Percentiles rank a stretch among this genome's conserved stretches.
Evolutionary conservation across 805 yeast genomes (phyloP).

Genomic region (Komagataella pastoris): DNA sequence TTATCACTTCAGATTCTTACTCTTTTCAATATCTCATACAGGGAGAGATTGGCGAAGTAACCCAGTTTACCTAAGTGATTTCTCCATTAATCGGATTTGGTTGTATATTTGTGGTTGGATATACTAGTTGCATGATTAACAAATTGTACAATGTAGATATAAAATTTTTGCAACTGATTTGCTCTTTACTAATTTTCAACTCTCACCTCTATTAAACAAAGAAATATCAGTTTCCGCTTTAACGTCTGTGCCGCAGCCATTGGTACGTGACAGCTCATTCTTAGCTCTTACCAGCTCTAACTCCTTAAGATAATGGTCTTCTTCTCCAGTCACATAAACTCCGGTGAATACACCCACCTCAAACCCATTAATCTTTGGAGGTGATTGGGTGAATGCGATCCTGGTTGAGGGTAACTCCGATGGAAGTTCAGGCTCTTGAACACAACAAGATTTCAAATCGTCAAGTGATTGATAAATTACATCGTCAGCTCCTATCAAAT

Average conservation of each 20-base stretch:
- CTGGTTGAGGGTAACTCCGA: conserved; percentile 21
- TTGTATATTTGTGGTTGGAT: background rate
- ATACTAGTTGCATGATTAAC: background rate
- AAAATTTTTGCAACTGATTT: background rate
- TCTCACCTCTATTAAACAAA: conserved; percentile 42
- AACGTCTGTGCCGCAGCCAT: conserved; percentile 42
- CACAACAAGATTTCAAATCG: conserved; percentile 75
- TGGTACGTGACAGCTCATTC: conserved; percentile 40
- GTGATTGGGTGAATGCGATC: conserved; percentile 14
- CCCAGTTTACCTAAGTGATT: background rate
- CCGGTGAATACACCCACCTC: conserved; percentile 98
- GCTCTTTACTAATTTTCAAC: conserved; percentile 11
- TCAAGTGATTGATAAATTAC: conserved; percentile 81
- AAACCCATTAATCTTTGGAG: conserved; percentile 39
- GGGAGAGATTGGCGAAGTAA: too few species aligned
- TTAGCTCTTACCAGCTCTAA: conserved; percentile 74
- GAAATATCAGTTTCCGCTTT: conserved; percentile 66
- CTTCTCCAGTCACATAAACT: conserved; percentile 86
- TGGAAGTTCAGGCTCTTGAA: conserved; percentile 16
- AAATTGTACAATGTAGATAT: too few species aligned
- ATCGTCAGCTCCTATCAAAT: conserved; percentile 76
- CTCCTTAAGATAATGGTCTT: conserved; percentile 67
- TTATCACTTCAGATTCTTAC: too few species aligned
- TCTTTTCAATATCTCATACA: too few species aligned
- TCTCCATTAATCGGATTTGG: background rate